A percentile compares a stretch with the other conserved stretches of the same genome.
Conservation (phyloP, 2,329 filamentous ascomycete genomes). For the Fusarium longipes region DNA sequence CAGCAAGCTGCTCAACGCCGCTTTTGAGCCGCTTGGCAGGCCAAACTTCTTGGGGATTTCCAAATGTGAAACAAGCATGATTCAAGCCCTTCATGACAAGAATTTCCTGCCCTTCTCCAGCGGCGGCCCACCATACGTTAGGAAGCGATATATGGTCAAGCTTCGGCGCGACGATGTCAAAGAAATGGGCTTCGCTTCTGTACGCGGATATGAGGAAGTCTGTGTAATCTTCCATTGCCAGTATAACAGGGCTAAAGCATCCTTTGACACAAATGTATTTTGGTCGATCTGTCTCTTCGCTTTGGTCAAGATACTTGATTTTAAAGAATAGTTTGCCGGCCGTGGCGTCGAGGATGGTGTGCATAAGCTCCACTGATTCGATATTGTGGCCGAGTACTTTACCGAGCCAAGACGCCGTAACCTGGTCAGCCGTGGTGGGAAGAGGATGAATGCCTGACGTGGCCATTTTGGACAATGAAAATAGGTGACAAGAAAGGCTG, state of each 20-base stretch:
- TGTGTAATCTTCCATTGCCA: not conserved
- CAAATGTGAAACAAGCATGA: constrained; percentile 5
- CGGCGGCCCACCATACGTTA: constrained; percentile 1
- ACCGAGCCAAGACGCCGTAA: not conserved
- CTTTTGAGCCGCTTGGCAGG: not conserved
- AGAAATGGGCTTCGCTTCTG: constrained; percentile 9
- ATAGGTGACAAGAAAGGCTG: not conserved
- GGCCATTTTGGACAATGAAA: not conserved
- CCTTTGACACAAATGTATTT: constrained; percentile 10
- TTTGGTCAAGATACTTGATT: not conserved
- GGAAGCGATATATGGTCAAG: not conserved
- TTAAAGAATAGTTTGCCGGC: constrained; percentile 16
- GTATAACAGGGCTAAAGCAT: constrained; percentile 12
- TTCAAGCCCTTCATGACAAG: constrained; percentile 23
- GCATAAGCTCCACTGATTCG: not conserved
- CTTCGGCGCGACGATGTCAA: not conserved
- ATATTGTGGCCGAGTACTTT: not conserved
- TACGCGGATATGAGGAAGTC: not conserved
- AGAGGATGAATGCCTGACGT: not conserved
- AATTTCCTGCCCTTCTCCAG: constrained; percentile 8
- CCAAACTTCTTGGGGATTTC: constrained; percentile 11
- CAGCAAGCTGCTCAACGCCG: constrained; percentile 13
- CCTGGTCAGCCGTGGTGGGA: not conserved
- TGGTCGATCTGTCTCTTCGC: not conserved
- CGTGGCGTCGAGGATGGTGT: not conserved